Base-by-base conservation (phyloP, 2,329 filamentous ascomycete species). In the Arthrobotrys iridis region DNA sequence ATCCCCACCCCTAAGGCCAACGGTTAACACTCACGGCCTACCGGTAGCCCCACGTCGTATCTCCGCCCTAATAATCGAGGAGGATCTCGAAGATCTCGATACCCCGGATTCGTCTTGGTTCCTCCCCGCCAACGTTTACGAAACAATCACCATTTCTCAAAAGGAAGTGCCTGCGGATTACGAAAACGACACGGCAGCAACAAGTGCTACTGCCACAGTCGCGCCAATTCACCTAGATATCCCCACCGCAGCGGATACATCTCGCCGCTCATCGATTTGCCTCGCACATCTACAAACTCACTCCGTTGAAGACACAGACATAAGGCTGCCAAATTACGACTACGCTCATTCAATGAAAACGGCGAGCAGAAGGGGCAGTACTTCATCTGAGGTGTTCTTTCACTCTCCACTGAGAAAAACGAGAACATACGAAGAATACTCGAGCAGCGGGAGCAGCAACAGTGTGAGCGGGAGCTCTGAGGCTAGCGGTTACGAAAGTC, bases 221-320 rank as follows among this genome's bases (percentile, higher is more conserved):
- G 57, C 52, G n/a, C 52, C 62, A 15, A 35, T 33, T 15, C 41
- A 48, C 15, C 30, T 67, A n/a, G 63, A 75, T 35, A 37, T 64
- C 57, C 63, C 71, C 30, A 75, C 71, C 40, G 71, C 63, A 15
- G 63, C 71, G 63, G 71, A 75, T 68, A 75, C 71, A 64, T 75
- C 71, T 20, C 63, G 71, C 40, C 63, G 71, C 41, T 57, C 71
- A 13, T 75, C 71, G 30, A 68, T 75, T 24, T 48, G n/a, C 28
- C 46, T 75, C 15, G 63, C 71, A 3, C 59, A 63, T 7, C 40
- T 75, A 30, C 63, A 74, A 43, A 67, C 70, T 13, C 43, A 63
- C 7, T 28, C 33, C 30, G 11, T 57, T 11, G 71, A 75, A 33
- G 62, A 67, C 45, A 48, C 37, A 15, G 62, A 74, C 45, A 75